Base-by-base conservation (phyloP, 345 rosid species). In the Sonneratia caseolaris region DNA sequence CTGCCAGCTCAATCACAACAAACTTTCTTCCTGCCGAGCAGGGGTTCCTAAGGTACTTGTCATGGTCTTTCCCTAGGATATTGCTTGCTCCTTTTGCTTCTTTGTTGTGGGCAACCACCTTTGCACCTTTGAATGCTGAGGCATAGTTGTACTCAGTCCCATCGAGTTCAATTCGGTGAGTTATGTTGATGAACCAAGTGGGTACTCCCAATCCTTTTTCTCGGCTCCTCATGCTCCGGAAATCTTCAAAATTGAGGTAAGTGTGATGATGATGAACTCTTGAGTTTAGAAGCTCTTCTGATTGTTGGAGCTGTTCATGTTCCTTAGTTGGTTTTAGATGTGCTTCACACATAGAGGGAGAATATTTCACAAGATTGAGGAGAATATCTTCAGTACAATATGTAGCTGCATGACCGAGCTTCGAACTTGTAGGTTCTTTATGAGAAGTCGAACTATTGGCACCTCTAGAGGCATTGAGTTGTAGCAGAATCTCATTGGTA, bases 71-170 rank as follows among this genome's bases (percentile, higher is more conserved):
- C 59, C 86, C 97, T 42, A 94, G 79, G 49, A 94, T 86, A 81
- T 94, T 94, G 74, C 77, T 81, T 15, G 98, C 97, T 45, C 97
- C 96, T 83, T 94, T 94, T 0, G 93, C 91, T 77, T 94, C 98
- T 78, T 94, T 94, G 79, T 91, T 94, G 72, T 85, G 87, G 5
- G 88, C 87, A 8, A 91, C 90, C 70, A 90, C 90, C 74, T 91
- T 91, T 22, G 98, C 98, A 35, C 98, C 95, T 69, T 94, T 94
- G 53, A 78, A 70, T 36, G 84, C 86, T 65, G 96, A 89, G 16
- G 97, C 98, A 75, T 86, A 91, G 79, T 91, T 90, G 73, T 90
- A 94, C 62, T 93, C 97, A 0, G 84, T 81, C 40, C 97, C 98
- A 78, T 94, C 98, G 5, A 86, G 89, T 74, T 94, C 97, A 64